Conservation (phyloP, 2,329 filamentous ascomycete species). For the Cyanodermella asteris region DNA sequence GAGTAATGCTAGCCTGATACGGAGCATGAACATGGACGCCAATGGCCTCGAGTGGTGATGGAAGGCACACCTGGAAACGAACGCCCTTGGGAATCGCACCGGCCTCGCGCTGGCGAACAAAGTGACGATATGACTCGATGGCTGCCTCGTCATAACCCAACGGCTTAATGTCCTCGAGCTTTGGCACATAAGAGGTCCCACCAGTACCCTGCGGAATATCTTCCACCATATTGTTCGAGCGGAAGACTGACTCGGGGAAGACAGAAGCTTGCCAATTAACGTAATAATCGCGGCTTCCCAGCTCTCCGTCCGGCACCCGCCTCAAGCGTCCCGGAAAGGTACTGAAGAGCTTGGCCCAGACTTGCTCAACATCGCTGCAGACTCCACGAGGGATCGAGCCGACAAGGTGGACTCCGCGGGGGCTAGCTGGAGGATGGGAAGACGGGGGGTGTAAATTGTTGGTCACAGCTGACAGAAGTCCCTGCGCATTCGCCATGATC, state of each 20-base stretch:
- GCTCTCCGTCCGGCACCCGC: slow-evolving; percentile 22
- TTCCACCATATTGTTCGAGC: slow-evolving; percentile 4
- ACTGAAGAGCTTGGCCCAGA: too few species aligned
- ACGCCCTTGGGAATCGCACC: slow-evolving; percentile 10
- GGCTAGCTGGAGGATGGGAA: too few species aligned
- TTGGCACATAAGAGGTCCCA: slow-evolving; percentile 4
- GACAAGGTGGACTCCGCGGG: too few species aligned
- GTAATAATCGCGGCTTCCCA: slow-evolving; percentile 14
- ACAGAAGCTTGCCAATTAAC: slow-evolving; percentile 14
- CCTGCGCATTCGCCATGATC: too few species aligned
- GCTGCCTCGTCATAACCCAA: slow-evolving; percentile 13
- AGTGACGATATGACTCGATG: slow-evolving; percentile 11
- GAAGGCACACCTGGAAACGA: slow-evolving; percentile 15
- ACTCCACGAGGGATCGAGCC: too few species aligned
- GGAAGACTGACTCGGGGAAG: slow-evolving; percentile 10
- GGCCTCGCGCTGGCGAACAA: slow-evolving; percentile 8
- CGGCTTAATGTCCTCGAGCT: slow-evolving; percentile 6
- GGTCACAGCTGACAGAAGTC: too few species aligned
- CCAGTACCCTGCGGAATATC: background rate
- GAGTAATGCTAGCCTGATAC: slow-evolving; percentile 11
- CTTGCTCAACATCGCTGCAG: too few species aligned
- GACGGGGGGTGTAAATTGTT: too few species aligned
- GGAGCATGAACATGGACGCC: slow-evolving; percentile 6
- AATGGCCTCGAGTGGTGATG: slow-evolving; percentile 11
- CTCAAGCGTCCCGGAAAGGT: too few species aligned